Percentiles rank a stretch among this genome's conserved stretches.
phyloP scores from a whole-genome alignment of 2,329 filamentous ascomycete species.

The Biscogniauxia sp. region DNA sequence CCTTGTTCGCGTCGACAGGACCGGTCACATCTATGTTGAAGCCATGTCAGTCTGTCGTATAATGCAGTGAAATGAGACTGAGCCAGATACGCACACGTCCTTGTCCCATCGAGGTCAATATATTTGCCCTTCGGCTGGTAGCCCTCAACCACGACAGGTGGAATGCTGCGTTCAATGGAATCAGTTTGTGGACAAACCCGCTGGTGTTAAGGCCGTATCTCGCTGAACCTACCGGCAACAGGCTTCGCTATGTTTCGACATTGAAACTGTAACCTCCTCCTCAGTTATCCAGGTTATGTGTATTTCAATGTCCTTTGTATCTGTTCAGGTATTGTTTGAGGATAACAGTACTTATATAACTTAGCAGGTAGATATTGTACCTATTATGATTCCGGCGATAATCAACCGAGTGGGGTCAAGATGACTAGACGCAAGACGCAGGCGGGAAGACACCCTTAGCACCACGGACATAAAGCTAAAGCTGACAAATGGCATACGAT shows the following conservation, averaged over 20 bases:
- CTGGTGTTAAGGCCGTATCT: background rate
- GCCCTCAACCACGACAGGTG: constrained; percentile 15
- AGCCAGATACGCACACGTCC: constrained; percentile 14
- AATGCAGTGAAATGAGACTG: background rate
- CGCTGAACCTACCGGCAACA: constrained; percentile 15
- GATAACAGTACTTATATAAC: too few relatives aligned
- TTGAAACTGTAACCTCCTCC: background rate
- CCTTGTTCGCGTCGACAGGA: constrained; percentile 47
- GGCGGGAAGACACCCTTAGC: too few relatives aligned
- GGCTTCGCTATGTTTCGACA: constrained; percentile 22
- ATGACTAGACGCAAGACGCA: too few relatives aligned
- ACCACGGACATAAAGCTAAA: too few relatives aligned
- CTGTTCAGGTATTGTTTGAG: too few relatives aligned
- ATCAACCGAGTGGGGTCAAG: too few relatives aligned
- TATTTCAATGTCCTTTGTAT: too few relatives aligned
- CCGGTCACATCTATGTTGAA: constrained; percentile 42
- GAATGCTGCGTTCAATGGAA: constrained; percentile 7
- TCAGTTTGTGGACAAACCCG: background rate
- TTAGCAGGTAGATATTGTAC: too few relatives aligned
- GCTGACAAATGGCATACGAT: too few relatives aligned
- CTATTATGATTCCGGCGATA: too few relatives aligned
- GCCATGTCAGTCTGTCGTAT: background rate
- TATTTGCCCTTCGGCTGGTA: constrained; percentile 21
- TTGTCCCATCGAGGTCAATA: constrained; percentile 11
- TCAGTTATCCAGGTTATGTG: too few relatives aligned